Conservation (phyloP, 129 eudicot genomes). For the Saussurea involucrata region DNA sequence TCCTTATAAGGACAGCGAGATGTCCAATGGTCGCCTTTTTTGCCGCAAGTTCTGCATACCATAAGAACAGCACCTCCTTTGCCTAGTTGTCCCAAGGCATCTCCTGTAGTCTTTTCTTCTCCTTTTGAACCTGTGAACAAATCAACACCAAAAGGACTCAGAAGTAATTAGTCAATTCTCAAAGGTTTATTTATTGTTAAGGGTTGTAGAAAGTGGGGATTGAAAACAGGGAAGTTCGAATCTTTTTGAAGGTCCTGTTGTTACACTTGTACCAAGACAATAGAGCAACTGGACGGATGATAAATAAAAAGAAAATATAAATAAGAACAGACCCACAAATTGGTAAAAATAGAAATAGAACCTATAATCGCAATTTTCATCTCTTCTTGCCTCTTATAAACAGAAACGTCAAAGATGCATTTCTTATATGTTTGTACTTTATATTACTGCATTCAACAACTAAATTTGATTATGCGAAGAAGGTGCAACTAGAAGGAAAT, state of each 20-base stretch:
- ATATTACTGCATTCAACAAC: not conserved
- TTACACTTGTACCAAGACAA: no score
- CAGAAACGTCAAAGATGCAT: not conserved
- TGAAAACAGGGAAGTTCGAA: no score
- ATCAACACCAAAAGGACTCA: not conserved
- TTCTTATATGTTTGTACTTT: not conserved
- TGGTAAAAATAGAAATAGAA: not conserved
- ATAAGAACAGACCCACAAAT: not conserved
- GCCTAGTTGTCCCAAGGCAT: constrained; percentile 38
- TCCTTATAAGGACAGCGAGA: constrained; percentile 57
- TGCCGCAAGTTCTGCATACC: constrained; percentile 64
- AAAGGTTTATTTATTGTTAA: no score
- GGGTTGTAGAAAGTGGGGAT: no score
- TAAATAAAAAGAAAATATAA: no score
- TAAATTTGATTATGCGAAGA: not conserved
- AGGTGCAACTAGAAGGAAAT: not conserved
- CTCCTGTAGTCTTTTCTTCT: constrained; percentile 46
- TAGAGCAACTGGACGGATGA: no score
- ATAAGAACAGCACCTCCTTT: constrained; percentile 61
- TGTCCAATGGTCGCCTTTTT: constrained; percentile 64
- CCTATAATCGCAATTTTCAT: not conserved
- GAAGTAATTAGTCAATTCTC: not conserved
- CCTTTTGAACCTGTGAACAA: constrained; percentile 33
- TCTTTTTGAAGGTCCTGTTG: no score
- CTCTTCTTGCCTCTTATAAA: not conserved